Percentiles rank a stretch among this genome's conserved stretches.
Conservation (phyloP, 106 monocot species). For the Cymbidium sinense region DNA sequence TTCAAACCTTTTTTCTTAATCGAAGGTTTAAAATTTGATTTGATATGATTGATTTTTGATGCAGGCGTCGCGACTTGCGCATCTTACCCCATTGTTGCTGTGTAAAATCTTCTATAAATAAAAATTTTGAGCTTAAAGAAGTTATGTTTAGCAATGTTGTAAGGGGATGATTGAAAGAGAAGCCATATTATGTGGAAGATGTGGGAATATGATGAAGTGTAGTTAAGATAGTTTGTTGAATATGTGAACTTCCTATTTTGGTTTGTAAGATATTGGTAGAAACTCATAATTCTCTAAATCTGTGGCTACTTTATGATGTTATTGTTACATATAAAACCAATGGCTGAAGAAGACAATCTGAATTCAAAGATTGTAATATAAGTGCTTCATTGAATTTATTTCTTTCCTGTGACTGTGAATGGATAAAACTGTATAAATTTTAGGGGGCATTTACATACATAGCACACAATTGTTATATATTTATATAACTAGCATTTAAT, state of each 20-base stretch:
- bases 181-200: background rate
- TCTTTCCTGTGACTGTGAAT: no score
- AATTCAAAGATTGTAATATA: background rate
- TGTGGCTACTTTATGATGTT: background rate
- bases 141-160: background rate
- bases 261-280: background rate
- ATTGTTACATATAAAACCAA: background rate
- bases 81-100: conserved; percentile 74
- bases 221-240: background rate
- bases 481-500: no score
- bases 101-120: conserved; percentile 6
- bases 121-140: background rate
- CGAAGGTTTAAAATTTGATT: background rate
- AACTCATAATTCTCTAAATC: background rate
- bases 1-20: background rate
- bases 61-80: conserved; percentile 95
- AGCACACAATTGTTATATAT: no score
- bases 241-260: background rate
- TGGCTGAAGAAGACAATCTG: background rate
- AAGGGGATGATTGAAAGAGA: background rate
- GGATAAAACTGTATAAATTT: no score
- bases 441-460: no score
- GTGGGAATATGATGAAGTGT: background rate
- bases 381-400: background rate
- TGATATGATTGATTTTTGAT: background rate